These are phyloP conservation scores for Paraglomus brasilianum DNA, from an alignment of 192 early-diverging fungal genomes.

Conservation along the genomic window DNA sequence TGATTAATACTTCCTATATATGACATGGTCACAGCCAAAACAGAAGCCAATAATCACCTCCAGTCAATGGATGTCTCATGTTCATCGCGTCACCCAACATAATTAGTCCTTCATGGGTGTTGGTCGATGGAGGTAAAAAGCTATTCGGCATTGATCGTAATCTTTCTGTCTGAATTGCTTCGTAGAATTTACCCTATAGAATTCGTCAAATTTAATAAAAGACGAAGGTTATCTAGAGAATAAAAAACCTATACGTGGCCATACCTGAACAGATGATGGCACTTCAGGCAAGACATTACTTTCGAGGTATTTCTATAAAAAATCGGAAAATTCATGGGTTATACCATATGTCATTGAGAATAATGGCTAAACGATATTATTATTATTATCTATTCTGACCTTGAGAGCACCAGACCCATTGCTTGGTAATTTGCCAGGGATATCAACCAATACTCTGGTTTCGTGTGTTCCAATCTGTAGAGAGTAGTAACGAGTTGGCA, in stretches of 20 bases:
- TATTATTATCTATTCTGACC: slow-evolving; percentile 9
- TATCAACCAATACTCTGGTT: slow-evolving; percentile 87
- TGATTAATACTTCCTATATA: no score
- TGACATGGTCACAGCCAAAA: no score
- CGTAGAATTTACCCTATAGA: slow-evolving; percentile 44
- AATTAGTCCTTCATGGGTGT: slow-evolving; percentile 71
- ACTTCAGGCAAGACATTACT: slow-evolving; percentile 65
- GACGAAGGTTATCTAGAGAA: no score
- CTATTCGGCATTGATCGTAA: slow-evolving; percentile 88
- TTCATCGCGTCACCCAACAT: slow-evolving; percentile 95
- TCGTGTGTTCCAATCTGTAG: slow-evolving; percentile 73
- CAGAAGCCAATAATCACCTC: slow-evolving; percentile 54
- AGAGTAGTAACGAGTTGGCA: no score
- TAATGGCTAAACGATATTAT: no score
- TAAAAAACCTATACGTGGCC: no score
- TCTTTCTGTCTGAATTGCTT: slow-evolving; percentile 67
- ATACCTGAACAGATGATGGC: slow-evolving; percentile 59
- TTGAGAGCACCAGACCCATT: slow-evolving; percentile 60
- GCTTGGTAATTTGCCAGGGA: slow-evolving; percentile 86
- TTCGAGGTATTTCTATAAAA: slow-evolving; percentile 58
- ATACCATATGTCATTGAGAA: no score
- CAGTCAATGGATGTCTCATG: slow-evolving; percentile 93
- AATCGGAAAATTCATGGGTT: slow-evolving; percentile 28
- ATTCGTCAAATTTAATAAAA: background rate
- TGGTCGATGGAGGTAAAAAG: slow-evolving; percentile 83